Percentiles rank a stretch among this genome's conserved stretches.
These are phyloP conservation scores for Oldenlandia corymbosa DNA, from an alignment of 257 asterid species.

Conservation along the genomic window DNA sequence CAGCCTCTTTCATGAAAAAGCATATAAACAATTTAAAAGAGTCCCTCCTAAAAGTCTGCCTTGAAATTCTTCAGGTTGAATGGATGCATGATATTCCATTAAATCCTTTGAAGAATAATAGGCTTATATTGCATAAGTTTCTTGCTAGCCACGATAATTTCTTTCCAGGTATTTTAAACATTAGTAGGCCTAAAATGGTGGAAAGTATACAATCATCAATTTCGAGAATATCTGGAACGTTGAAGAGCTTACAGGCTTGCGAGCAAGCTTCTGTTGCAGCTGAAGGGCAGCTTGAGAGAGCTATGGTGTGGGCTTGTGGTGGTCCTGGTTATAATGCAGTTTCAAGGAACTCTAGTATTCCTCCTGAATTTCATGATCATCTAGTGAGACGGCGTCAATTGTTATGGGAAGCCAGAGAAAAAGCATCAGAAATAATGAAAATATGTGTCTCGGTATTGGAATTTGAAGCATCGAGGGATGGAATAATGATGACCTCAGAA, in stretches of 20 bases:
- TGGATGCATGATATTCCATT: constrained; percentile 72
- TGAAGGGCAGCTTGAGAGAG: constrained; percentile 99
- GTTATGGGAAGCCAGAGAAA: constrained; percentile 69
- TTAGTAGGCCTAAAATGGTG: constrained; percentile 68
- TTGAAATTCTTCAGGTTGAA: constrained; percentile 84
- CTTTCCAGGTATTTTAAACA: constrained; percentile 55
- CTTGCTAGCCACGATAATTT: constrained; percentile 50
- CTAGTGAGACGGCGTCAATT: constrained; percentile 54
- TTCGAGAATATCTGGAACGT: constrained; percentile 63
- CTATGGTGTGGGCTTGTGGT: constrained; percentile 99
- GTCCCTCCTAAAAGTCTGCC: constrained; percentile 63
- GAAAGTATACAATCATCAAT: constrained; percentile 67
- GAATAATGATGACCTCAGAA: constrained; percentile 48
- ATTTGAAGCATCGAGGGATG: constrained; percentile 95
- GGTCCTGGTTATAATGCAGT: constrained; percentile 62
- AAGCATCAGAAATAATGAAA: constrained; percentile 75
- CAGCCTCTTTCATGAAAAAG: constrained; percentile 74
- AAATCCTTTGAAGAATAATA: constrained; percentile 54
- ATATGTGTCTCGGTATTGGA: constrained; percentile 77
- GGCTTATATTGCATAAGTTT: constrained; percentile 55
- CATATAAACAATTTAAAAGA: constrained; percentile 73
- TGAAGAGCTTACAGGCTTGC: constrained; percentile 72
- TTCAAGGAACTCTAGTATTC: constrained; percentile 78
- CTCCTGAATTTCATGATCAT: constrained; percentile 85
- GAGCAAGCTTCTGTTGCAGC: constrained; percentile 76